Evolutionary conservation across 2,329 filamentous ascomycete genomes (phyloP), one percentile per base, ranked within the genome.

Genomic region (Fusarium verrucosum): DNA sequence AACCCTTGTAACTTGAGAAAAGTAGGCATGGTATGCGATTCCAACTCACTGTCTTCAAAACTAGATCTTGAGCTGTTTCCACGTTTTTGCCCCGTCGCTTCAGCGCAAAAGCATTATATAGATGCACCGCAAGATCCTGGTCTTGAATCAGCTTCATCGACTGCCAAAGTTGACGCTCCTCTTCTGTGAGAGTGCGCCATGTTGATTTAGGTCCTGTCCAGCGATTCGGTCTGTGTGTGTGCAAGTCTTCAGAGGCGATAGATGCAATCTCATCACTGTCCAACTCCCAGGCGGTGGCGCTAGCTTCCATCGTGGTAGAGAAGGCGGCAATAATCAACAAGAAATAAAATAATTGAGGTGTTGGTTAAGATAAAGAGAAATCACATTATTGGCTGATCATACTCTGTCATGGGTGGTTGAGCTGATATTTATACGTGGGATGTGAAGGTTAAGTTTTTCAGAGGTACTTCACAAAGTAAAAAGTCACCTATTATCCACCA

Each of bases 101-200:
- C 51, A 96, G 79, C 32, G 84, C 84, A 77, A 90, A 89, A 0
- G 89, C 83, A 75, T 95, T 92, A 78, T 92, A 96, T 7, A 97
- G 79, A 77, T 97, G 94, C 40, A 89, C 78, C 1, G 86, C 82
- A 11, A 97, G 79, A 72, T 97, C 89, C 50, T 84, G 80, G 35
- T 89, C 85, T 32, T 86, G 82, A 16, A 87, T 74, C 41, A 86
- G 82, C 56, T 89, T 84, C 52, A 96, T 79, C 9, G 89, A 87
- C 7, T 82, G 79, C 56, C 85, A 84, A 3, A 91, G 82, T 9
- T 83, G 81, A 14, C 89, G 83, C 58, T 93, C 91, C 28, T 84
- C 78, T 45, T 81, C 79, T 3, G 89, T 92, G 55, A 86, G 78
- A 10, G 76, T 71, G 50, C 80, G 80, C 92, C 93, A 97, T 66